A percentile compares a stretch with the other conserved stretches of the same genome.
phyloP scores from a whole-genome alignment of 2,329 filamentous ascomycete genomes.

The Fusarium siculi region DNA sequence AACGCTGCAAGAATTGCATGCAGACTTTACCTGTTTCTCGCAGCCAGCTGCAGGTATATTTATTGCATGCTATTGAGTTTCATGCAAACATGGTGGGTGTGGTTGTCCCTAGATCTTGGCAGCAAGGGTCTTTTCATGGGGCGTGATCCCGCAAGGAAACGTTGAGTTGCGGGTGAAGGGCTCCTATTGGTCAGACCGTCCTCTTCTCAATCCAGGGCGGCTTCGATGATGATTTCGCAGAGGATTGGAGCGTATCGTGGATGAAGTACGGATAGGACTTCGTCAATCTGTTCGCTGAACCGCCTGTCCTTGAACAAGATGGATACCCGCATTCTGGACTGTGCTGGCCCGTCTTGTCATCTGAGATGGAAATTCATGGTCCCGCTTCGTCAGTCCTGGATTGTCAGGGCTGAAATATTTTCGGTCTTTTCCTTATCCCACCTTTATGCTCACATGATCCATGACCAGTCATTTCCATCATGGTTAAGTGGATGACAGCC shows the following conservation, averaged over 20 bases:
- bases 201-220: slow-evolving; percentile 18
- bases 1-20: background rate
- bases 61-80: background rate
- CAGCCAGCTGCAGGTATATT: background rate
- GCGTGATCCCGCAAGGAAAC: slow-evolving; percentile 8
- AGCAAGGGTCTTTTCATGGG: slow-evolving; percentile 24
- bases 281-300: slow-evolving; percentile 9
- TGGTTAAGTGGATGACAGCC: background rate
- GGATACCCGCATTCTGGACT: slow-evolving; percentile 1
- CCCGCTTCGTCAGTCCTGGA: slow-evolving; percentile 27
- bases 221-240: slow-evolving; percentile 26
- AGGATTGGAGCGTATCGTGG: slow-evolving; percentile 12
- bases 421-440: slow-evolving; percentile 1
- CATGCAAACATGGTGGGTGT: slow-evolving; percentile 20
- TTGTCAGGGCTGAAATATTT: slow-evolving; percentile 30
- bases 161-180: background rate
- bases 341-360: background rate
- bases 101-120: slow-evolving; percentile 28
- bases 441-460: slow-evolving; percentile 12
- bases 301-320: slow-evolving; percentile 7
- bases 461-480: slow-evolving; percentile 5
- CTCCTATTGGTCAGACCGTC: slow-evolving; percentile 30
- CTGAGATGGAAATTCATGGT: background rate
- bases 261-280: background rate
- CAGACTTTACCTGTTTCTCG: background rate